A percentile compares a stretch with the other conserved stretches of the same genome.
phyloP scores from a whole-genome alignment of 2,329 filamentous ascomycete species.

The Beauveria asiatica region DNA sequence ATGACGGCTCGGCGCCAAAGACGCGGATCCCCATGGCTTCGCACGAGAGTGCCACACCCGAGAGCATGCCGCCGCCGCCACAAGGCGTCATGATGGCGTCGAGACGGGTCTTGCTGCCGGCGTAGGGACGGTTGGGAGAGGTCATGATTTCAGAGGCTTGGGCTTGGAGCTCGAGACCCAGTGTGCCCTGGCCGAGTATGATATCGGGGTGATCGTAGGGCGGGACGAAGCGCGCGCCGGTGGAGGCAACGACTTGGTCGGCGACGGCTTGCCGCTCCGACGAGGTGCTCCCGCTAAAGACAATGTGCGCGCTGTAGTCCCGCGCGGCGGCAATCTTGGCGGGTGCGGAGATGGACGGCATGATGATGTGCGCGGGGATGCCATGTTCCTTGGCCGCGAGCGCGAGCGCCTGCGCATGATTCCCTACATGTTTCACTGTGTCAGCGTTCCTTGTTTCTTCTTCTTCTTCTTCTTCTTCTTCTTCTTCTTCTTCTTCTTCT shows the following conservation, averaged over 20 bases:
- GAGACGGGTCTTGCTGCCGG: conserved; percentile 28
- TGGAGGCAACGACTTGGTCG: conserved; percentile 57
- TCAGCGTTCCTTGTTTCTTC: neutral
- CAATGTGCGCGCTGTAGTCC: conserved; percentile 66
- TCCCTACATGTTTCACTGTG: conserved; percentile 46
- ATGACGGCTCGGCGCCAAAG: conserved; percentile 79
- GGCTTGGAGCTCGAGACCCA: conserved; percentile 70
- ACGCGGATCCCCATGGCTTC: conserved; percentile 64
- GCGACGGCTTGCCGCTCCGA: conserved; percentile 74
- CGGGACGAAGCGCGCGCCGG: conserved; percentile 71
- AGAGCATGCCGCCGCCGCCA: conserved; percentile 82
- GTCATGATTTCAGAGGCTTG: conserved; percentile 55
- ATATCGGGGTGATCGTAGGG: conserved; percentile 92
- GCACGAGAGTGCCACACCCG: conserved; percentile 70
- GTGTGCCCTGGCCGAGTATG: conserved; percentile 86
- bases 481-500: too few species aligned
- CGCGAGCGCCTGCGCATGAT: conserved; percentile 88
- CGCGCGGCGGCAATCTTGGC: conserved; percentile 79
- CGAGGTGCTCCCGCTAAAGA: conserved; percentile 75
- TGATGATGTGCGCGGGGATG: conserved; percentile 80
- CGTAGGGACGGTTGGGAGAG: conserved; percentile 12
- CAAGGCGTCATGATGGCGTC: conserved; percentile 74
- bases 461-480: too few species aligned
- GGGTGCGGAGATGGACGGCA: conserved; percentile 79
- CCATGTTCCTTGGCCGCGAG: conserved; percentile 67